Percentiles rank a stretch among this genome's conserved stretches.
Evolutionary conservation across 2,329 filamentous ascomycete genomes (phyloP).

Genomic region (Clathrospora elynae): DNA sequence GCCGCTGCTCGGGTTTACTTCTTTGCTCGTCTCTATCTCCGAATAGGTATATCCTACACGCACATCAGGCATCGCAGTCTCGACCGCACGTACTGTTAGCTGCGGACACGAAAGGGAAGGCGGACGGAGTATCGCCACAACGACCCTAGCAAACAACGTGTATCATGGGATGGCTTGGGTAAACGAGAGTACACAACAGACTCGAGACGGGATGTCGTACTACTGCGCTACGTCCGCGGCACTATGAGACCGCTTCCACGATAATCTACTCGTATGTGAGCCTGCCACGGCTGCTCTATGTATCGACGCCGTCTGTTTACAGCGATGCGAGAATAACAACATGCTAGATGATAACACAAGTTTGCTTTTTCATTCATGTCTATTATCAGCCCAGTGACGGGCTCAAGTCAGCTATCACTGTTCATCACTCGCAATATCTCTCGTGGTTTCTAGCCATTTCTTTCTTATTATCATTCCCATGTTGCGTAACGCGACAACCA

Average conservation of each 20-base stretch:
- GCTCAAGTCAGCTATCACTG: too few species aligned
- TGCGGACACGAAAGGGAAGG: conserved; percentile 7
- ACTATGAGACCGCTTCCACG: conserved; percentile 4
- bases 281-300: neutral
- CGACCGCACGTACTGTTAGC: neutral
- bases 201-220: conserved; percentile 2
- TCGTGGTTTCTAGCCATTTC: neutral
- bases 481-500: conserved; percentile 27
- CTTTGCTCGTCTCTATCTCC: neutral
- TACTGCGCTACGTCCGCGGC: conserved; percentile 8
- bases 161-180: neutral
- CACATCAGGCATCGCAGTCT: neutral
- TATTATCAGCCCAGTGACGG: too few species aligned
- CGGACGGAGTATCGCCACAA: too few species aligned
- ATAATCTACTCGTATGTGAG: conserved; percentile 2
- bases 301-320: conserved; percentile 2
- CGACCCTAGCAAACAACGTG: neutral
- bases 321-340: neutral
- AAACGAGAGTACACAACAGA: neutral
- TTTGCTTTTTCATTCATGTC: neutral
- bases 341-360: neutral
- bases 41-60: neutral
- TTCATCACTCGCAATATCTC: too few species aligned
- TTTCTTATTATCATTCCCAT: conserved; percentile 8
- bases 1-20: too few species aligned